A percentile compares a stretch with the other conserved stretches of the same genome.
These are phyloP conservation scores for Capniomyces stellatus DNA, from an alignment of 371 early-diverging fungal genomes.

Conservation along the genomic window DNA sequence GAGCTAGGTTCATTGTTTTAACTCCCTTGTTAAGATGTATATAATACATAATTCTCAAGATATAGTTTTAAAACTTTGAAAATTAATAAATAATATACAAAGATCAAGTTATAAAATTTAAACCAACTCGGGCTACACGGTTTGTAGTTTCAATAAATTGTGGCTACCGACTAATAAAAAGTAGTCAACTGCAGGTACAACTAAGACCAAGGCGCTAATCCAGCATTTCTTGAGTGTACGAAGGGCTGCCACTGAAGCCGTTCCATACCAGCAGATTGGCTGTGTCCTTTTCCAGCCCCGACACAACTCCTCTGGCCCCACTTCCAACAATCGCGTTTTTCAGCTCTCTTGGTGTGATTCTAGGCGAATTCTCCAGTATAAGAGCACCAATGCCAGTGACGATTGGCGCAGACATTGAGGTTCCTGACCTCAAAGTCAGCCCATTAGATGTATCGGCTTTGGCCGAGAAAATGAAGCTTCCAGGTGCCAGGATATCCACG, in stretches of 20 bases:
- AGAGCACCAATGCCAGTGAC: background rate
- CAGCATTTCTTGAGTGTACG: too few relatives aligned
- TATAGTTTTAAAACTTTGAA: too few relatives aligned
- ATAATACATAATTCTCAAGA: too few relatives aligned
- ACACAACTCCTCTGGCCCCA: background rate
- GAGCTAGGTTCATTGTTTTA: too few relatives aligned
- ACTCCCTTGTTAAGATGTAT: too few relatives aligned
- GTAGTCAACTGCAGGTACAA: too few relatives aligned
- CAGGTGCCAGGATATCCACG: conserved; percentile 5
- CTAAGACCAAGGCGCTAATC: too few relatives aligned
- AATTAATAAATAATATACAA: too few relatives aligned
- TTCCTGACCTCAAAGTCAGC: background rate
- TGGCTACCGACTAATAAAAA: too few relatives aligned
- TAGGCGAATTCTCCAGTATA: background rate
- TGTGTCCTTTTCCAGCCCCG: background rate
- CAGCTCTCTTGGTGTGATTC: background rate
- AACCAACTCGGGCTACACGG: too few relatives aligned
- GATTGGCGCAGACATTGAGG: conserved; percentile 1
- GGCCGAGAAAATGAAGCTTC: background rate
- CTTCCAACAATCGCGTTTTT: background rate
- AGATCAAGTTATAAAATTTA: too few relatives aligned
- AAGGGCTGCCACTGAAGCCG: conserved; percentile 1
- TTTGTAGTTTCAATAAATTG: too few relatives aligned
- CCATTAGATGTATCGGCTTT: background rate
- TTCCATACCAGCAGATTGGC: background rate